Percentiles rank a stretch among this genome's conserved stretches.
Conservation (phyloP, 2,329 filamentous ascomycete genomes). For the Aspergillus oerlinghausenensis region DNA sequence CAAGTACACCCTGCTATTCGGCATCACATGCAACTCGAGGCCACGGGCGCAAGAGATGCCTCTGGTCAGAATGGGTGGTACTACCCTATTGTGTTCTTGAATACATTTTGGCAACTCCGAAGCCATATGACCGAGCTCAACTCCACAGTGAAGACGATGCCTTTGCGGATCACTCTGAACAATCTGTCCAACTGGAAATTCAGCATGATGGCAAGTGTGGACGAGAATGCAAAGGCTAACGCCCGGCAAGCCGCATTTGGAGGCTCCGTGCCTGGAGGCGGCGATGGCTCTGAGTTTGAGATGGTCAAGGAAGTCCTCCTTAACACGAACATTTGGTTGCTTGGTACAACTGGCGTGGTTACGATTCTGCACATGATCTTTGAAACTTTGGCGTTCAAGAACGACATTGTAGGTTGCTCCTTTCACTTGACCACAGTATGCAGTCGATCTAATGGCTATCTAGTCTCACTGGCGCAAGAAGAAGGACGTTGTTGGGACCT, state of each 20-base stretch:
- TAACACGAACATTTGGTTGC: conserved; percentile 87
- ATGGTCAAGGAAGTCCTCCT: conserved; percentile 95
- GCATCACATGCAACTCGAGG: conserved; percentile 74
- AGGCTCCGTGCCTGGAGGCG: conserved; percentile 65
- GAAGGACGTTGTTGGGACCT: conserved; percentile 98
- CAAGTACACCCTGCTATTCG: conserved; percentile 68
- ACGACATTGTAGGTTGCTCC: conserved; percentile 64
- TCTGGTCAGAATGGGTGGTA: conserved; percentile 92
- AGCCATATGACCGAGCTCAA: conserved; percentile 90
- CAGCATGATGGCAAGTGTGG: conserved; percentile 74
- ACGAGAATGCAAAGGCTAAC: conserved; percentile 80
- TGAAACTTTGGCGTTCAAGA: conserved; percentile 94
- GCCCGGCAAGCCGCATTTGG: conserved; percentile 73
- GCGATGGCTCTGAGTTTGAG: conserved; percentile 91
- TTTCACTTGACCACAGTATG: background rate
- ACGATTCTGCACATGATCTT: conserved; percentile 90
- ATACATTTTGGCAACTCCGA: conserved; percentile 95
- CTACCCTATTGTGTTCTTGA: conserved; percentile 81
- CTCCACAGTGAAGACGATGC: conserved; percentile 75
- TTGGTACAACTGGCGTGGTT: conserved; percentile 78
- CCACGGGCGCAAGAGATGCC: conserved; percentile 73
- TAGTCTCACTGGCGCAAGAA: conserved; percentile 93
- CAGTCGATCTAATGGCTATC: background rate
- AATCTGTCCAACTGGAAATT: conserved; percentile 89
- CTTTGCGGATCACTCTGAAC: conserved; percentile 76